A percentile compares a stretch with the other conserved stretches of the same genome.
These are phyloP conservation scores for Candida awuae DNA, from an alignment of 805 yeast genomes.

Conservation along the genomic window DNA sequence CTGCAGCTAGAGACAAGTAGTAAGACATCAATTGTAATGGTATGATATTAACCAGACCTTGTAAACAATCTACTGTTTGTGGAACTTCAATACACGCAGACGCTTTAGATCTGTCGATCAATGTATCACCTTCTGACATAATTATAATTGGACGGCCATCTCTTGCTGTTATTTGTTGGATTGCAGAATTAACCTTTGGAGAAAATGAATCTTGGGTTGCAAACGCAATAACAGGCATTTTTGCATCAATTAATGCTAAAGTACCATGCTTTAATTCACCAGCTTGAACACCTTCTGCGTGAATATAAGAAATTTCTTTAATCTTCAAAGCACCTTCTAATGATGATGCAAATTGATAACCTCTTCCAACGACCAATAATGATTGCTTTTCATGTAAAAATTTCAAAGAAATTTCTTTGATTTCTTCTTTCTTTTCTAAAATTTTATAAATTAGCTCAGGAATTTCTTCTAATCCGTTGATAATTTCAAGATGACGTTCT, in stretches of 20 bases:
- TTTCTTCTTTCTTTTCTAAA: slow-evolving; percentile 60
- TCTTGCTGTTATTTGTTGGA: slow-evolving; percentile 95
- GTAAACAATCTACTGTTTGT: slow-evolving; percentile 92
- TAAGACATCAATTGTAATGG: slow-evolving; percentile 95
- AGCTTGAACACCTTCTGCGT: slow-evolving; percentile 97
- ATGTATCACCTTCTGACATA: slow-evolving; percentile 73
- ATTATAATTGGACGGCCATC: slow-evolving; percentile 93
- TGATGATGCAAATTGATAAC: slow-evolving; percentile 95
- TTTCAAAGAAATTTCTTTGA: slow-evolving; percentile 65
- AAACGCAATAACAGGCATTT: slow-evolving; percentile 88
- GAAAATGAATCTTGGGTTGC: slow-evolving; percentile 95
- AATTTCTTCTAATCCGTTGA: slow-evolving; percentile 73
- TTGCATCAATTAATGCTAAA: slow-evolving; percentile 89
- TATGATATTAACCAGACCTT: slow-evolving; percentile 88
- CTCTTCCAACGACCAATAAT: slow-evolving; percentile 87
- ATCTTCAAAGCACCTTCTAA: slow-evolving; percentile 97
- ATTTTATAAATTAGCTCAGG: slow-evolving; percentile 82
- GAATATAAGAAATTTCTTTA: slow-evolving; percentile 97
- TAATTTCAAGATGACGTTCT: slow-evolving; percentile 75
- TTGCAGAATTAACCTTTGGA: slow-evolving; percentile 92
- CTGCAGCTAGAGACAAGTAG: slow-evolving; percentile 92
- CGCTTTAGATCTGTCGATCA: slow-evolving; percentile 46
- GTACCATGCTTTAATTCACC: slow-evolving; percentile 99
- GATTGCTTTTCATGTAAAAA: slow-evolving; percentile 78
- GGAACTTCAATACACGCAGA: slow-evolving; percentile 84